Evolutionary conservation across 1,139 yeast species (phyloP).

Genomic region (Geotrichum reessii): DNA sequence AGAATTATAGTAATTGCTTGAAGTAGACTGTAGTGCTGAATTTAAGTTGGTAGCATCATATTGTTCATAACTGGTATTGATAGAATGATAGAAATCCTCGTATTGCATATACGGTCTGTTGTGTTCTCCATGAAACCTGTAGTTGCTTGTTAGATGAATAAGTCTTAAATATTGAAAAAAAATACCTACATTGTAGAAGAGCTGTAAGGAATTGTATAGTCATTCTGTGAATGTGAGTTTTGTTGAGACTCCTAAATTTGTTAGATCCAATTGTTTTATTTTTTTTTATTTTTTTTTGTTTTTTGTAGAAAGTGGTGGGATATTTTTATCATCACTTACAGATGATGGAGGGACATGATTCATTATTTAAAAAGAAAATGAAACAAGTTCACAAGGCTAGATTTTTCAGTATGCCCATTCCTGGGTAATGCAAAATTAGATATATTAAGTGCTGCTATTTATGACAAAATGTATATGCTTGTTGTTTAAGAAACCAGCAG

Average conservation of each 20-base stretch:
- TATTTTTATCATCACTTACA: background rate
- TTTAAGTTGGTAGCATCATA: background rate
- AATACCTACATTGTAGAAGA: background rate
- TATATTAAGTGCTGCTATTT: background rate
- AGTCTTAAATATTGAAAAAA: background rate
- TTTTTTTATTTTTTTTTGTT: background rate
- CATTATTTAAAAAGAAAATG: background rate
- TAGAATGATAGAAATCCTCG: background rate
- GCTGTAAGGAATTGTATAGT: background rate
- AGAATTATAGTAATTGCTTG: background rate
- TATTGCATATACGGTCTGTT: background rate
- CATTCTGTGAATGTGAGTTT: background rate
- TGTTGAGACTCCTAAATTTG: background rate
- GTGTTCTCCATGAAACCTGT: background rate
- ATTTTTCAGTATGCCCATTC: background rate
- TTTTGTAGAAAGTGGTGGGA: too few relatives aligned
- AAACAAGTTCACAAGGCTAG: background rate
- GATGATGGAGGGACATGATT: background rate
- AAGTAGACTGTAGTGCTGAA: background rate
- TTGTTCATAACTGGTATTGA: background rate
- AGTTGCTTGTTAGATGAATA: background rate
- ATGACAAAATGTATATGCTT: background rate
- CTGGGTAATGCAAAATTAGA: background rate
- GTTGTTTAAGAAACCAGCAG: background rate
- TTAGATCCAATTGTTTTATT: background rate